Percentiles rank a stretch among this genome's conserved stretches.
phyloP scores from a whole-genome alignment of 306 rosid species.

The Pterocarpus santalinus region DNA sequence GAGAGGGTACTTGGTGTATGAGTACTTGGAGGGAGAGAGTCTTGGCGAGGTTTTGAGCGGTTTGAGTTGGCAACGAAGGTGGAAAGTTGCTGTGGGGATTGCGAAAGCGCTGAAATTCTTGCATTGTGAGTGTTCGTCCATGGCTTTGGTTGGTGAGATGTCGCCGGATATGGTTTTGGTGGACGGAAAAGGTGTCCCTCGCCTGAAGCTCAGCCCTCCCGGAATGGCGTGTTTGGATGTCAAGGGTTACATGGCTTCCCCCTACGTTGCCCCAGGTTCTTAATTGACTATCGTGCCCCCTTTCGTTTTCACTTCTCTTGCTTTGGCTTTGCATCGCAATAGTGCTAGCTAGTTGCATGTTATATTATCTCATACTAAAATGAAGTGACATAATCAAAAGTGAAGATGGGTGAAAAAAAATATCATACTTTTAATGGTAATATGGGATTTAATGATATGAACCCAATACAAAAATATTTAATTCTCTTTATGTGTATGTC shows the following conservation, averaged over 20 bases:
- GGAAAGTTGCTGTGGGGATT: conserved; percentile 66
- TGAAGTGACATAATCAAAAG: background rate
- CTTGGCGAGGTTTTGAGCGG: conserved; percentile 55
- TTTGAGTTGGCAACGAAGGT: conserved; percentile 74
- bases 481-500: too few species aligned
- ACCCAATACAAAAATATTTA: too few species aligned
- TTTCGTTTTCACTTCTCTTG: too few species aligned
- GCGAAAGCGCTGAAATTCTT: conserved; percentile 69
- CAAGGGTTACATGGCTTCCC: conserved; percentile 59
- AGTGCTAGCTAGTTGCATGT: background rate
- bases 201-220: conserved; percentile 59
- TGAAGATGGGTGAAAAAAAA: too few species aligned
- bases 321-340: too few species aligned
- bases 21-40: conserved; percentile 50
- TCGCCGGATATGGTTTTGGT: conserved; percentile 69
- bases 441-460: too few species aligned
- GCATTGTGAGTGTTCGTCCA: conserved; percentile 56
- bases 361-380: background rate
- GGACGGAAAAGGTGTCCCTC: conserved; percentile 62
- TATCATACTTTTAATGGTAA: too few species aligned
- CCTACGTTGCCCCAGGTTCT: conserved; percentile 76
- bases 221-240: conserved; percentile 41
- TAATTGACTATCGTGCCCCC: background rate
- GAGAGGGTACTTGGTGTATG: conserved; percentile 65
- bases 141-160: conserved; percentile 53